Evolutionary conservation across 164 flowering plant species (phyloP).

Genomic region (Magnolia sinica): DNA sequence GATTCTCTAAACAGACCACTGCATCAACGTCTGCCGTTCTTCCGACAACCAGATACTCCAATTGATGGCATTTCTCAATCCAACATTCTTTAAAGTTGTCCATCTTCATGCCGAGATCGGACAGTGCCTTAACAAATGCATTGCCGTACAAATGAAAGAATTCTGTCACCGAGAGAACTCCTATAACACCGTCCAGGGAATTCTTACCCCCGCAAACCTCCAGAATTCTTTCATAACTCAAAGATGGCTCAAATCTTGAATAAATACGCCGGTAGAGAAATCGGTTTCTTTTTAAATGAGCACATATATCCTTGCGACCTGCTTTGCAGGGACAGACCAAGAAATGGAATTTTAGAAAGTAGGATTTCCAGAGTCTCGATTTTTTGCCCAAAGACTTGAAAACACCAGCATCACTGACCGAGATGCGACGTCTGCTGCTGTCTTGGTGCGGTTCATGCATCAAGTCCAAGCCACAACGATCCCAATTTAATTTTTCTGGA

Average conservation of each 20-base stretch:
- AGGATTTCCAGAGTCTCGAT: not conserved
- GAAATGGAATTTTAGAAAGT: not conserved
- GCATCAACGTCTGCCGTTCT: not conserved
- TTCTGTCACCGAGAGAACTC: too few relatives aligned
- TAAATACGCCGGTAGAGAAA: too few relatives aligned
- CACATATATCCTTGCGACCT: not conserved
- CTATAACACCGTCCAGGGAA: too few relatives aligned
- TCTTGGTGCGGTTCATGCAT: not conserved
- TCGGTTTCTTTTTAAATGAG: not conserved
- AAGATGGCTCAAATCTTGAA: too few relatives aligned
- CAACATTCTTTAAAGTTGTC: too few relatives aligned
- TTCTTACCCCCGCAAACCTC: too few relatives aligned
- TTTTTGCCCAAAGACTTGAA: not conserved
- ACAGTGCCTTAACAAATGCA: too few relatives aligned
- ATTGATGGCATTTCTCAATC: not conserved
- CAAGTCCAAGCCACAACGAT: too few relatives aligned
- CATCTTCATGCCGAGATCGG: too few relatives aligned
- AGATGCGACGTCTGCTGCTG: not conserved
- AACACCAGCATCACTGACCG: not conserved
- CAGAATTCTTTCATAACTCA: too few relatives aligned
- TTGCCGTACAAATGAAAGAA: too few relatives aligned
- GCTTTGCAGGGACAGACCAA: not conserved
- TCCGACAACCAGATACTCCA: not conserved
- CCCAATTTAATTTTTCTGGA: too few relatives aligned
- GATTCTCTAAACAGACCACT: not conserved